phyloP scores from a whole-genome alignment of 2,329 filamentous ascomycete species.

The Aspergillus ruber region DNA sequence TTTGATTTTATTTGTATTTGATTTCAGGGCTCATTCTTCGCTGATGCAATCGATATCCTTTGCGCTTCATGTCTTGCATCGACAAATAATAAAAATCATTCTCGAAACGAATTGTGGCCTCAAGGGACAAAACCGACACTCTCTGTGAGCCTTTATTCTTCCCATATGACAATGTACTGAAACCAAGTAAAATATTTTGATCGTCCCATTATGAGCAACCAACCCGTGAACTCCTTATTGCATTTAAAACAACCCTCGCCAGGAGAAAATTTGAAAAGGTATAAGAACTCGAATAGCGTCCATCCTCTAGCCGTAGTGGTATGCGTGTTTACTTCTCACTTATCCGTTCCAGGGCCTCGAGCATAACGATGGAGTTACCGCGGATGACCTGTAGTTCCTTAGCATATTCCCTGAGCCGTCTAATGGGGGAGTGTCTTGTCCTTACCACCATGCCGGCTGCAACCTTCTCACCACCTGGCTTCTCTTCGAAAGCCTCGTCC shows the following conservation, averaged over 20 bases:
- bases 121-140: not conserved
- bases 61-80: slow-evolving; percentile 9
- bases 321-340: slow-evolving; percentile 31
- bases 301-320: not conserved
- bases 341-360: slow-evolving; percentile 57
- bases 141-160: not conserved
- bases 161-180: slow-evolving; percentile 1
- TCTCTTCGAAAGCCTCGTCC: slow-evolving; percentile 94
- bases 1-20: slow-evolving; percentile 1
- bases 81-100: not conserved
- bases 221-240: slow-evolving; percentile 32
- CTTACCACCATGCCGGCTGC: slow-evolving; percentile 86
- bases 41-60: slow-evolving; percentile 5
- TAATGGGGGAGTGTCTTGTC: not conserved
- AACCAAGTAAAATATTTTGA: slow-evolving; percentile 20
- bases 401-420: not conserved
- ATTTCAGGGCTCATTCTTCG: slow-evolving; percentile 1
- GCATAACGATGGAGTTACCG: slow-evolving; percentile 97
- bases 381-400: slow-evolving; percentile 67
- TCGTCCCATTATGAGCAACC: slow-evolving; percentile 28
- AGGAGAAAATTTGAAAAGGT: slow-evolving; percentile 1
- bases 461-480: slow-evolving; percentile 82
- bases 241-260: slow-evolving; percentile 18
- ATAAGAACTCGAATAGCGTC: not conserved
- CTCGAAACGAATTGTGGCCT: not conserved